Conservation (phyloP, 805 yeast species). For the Candida sanyiensis region DNA sequence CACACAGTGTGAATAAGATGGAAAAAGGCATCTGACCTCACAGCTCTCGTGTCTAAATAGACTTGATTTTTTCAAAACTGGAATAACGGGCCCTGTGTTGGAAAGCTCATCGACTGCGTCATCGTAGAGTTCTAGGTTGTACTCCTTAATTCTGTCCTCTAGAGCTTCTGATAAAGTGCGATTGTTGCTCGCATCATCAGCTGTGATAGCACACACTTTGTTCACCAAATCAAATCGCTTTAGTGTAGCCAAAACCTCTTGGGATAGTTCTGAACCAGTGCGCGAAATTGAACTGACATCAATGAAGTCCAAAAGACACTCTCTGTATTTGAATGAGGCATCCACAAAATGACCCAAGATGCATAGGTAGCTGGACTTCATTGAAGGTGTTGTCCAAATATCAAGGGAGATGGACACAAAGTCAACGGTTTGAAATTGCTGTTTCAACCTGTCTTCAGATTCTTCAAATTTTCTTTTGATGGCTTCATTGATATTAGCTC, state of each 20-base stretch:
- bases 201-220: constrained; percentile 1
- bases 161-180: background rate
- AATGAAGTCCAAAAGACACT: background rate
- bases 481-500: background rate
- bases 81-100: background rate
- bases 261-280: background rate
- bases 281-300: background rate
- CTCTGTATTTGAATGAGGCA: constrained; percentile 1
- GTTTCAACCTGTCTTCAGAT: background rate
- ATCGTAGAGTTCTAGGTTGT: background rate
- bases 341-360: background rate
- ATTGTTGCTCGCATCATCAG: background rate
- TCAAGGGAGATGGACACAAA: too few species aligned
- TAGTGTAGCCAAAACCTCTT: background rate
- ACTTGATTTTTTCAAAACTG: background rate
- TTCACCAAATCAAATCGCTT: background rate
- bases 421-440: background rate
- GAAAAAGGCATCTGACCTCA: background rate
- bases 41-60: background rate
- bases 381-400: background rate
- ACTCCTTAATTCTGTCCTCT: background rate
- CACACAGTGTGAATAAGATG: constrained; percentile 1
- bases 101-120: background rate
- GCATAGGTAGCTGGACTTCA: constrained; percentile 1
- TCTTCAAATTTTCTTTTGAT: background rate